These are phyloP conservation scores for Penicillium canariense DNA, from an alignment of 495 filamentous ascomycete species.

Conservation along the genomic window DNA sequence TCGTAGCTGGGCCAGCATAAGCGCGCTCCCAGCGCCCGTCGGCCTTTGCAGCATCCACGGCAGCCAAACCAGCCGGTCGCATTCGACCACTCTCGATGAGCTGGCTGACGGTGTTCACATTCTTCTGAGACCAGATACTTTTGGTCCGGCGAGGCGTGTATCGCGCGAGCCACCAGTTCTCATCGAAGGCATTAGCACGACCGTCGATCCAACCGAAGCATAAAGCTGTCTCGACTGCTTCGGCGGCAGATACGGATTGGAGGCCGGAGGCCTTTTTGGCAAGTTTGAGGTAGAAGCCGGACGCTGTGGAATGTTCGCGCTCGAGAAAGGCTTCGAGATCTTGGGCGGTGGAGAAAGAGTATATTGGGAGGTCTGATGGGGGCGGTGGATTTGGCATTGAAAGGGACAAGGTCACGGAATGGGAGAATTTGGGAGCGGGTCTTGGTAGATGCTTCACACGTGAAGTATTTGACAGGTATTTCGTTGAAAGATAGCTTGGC, in stretches of 20 bases:
- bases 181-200: constrained; percentile 42
- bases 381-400: constrained; percentile 16
- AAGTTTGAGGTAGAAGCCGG: constrained; percentile 54
- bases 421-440: neutral
- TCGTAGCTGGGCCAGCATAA: constrained; percentile 45
- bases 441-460: neutral
- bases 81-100: constrained; percentile 46
- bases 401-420: neutral
- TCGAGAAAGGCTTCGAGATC: constrained; percentile 49
- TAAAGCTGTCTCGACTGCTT: constrained; percentile 54
- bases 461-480: neutral
- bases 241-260: constrained; percentile 46
- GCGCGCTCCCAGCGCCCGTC: constrained; percentile 57
- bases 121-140: constrained; percentile 54
- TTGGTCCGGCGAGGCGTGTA: constrained; percentile 55
- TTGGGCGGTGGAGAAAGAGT: constrained; percentile 33
- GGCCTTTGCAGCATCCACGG: constrained; percentile 51
- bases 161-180: constrained; percentile 43
- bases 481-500: neutral
- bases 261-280: constrained; percentile 48
- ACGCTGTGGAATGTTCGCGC: constrained; percentile 24
- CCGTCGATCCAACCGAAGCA: constrained; percentile 64
- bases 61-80: constrained; percentile 42
- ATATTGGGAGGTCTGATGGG: constrained; percentile 33
- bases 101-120: constrained; percentile 43